Conservation (phyloP, 2,329 filamentous ascomycete genomes). For the Fusarium pseudocircinatum region DNA sequence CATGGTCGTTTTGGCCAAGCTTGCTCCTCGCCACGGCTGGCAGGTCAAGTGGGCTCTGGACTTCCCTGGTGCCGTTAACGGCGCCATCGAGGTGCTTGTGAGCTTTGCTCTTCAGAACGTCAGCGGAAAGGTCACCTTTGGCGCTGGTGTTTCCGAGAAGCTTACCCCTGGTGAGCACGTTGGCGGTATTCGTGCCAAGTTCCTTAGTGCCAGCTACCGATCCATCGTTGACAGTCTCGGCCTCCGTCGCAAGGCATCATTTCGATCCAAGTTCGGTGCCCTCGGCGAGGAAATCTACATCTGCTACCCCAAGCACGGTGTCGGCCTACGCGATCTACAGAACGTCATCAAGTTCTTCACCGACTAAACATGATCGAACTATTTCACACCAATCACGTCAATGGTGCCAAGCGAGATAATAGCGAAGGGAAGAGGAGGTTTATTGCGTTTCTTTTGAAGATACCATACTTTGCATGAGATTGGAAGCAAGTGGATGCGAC, state of each 20-base stretch:
- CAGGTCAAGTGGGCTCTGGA: slow-evolving; percentile 97
- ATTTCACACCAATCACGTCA: neutral
- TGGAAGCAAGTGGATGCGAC: slow-evolving; percentile 7
- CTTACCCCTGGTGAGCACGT: slow-evolving; percentile 85
- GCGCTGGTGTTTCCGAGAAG: slow-evolving; percentile 79
- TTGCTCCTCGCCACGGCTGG: slow-evolving; percentile 84
- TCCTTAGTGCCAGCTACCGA: slow-evolving; percentile 84
- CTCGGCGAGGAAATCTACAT: slow-evolving; percentile 87
- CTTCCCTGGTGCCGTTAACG: slow-evolving; percentile 86
- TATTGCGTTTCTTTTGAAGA: slow-evolving; percentile 17
- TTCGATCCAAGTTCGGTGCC: slow-evolving; percentile 89
- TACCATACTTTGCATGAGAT: slow-evolving; percentile 26
- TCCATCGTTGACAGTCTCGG: slow-evolving; percentile 84
- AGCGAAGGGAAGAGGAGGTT: slow-evolving; percentile 4
- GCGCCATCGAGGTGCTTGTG: slow-evolving; percentile 86
- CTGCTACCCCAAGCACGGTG: slow-evolving; percentile 86
- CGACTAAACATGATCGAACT: slow-evolving; percentile 58
- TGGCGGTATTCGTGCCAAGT: slow-evolving; percentile 80
- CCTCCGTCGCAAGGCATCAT: slow-evolving; percentile 85
- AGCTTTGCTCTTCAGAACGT: slow-evolving; percentile 70
- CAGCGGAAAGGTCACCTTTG: slow-evolving; percentile 78
- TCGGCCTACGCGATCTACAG: slow-evolving; percentile 82
- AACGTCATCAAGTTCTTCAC: slow-evolving; percentile 94
- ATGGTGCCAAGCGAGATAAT: neutral
- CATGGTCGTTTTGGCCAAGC: slow-evolving; percentile 83